These are phyloP conservation scores for Arthromyces matolae DNA, from an alignment of 768 basidiomycete species.

Conservation along the genomic window DNA sequence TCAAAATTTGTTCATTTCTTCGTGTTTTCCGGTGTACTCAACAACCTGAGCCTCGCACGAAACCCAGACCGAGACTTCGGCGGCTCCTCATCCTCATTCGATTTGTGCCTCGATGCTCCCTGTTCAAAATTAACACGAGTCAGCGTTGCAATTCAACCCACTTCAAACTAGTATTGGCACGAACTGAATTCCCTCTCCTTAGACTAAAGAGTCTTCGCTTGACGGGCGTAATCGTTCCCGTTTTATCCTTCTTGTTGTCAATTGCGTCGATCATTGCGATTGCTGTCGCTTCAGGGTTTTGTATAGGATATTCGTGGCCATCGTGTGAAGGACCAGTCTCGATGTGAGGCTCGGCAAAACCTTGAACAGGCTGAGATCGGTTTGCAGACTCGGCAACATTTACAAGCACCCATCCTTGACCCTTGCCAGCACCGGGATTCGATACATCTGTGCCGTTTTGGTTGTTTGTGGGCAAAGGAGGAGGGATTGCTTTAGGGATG, in stretches of 20 bases:
- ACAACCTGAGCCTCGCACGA: conserved; percentile 30
- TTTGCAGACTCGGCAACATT: conserved; percentile 45
- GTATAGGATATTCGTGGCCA: background rate
- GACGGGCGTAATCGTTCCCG: conserved; percentile 8
- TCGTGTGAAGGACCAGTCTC: background rate
- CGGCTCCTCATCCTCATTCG: background rate
- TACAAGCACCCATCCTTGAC: conserved; percentile 64
- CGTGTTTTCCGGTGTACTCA: conserved; percentile 35
- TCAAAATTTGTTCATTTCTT: conserved; percentile 35
- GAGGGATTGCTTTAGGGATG: conserved; percentile 32
- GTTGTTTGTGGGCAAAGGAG: conserved; percentile 13
- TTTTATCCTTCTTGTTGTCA: conserved; percentile 38
- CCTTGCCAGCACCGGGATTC: conserved; percentile 27
- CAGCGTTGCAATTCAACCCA: too few relatives aligned
- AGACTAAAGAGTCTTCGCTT: conserved; percentile 36
- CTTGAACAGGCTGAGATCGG: conserved; percentile 6
- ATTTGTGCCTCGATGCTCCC: too few relatives aligned
- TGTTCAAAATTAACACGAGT: too few relatives aligned
- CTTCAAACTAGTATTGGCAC: too few relatives aligned
- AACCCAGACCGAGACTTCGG: conserved; percentile 26
- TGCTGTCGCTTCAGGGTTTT: conserved; percentile 49
- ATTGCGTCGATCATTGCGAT: conserved; percentile 60
- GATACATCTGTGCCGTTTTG: conserved; percentile 1
- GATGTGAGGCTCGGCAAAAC: background rate
- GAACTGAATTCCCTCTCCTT: conserved; percentile 35